phyloP scores from a whole-genome alignment of 1,139 yeast species.

The Yamadazyma mexicana region DNA sequence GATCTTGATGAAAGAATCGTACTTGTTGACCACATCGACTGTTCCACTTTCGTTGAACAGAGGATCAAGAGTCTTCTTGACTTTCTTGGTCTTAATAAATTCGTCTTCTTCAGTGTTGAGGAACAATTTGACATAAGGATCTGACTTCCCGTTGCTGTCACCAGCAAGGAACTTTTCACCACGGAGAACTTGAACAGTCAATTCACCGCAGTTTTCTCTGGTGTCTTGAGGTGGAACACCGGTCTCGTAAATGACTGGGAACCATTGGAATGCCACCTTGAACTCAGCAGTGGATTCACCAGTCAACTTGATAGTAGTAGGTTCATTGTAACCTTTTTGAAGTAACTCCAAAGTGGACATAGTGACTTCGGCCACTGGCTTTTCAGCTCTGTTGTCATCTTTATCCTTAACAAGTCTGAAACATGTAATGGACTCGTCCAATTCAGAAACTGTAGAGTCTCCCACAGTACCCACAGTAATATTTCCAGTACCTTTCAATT shows the following conservation, averaged over 20 bases:
- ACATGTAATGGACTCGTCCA: constrained; percentile 68
- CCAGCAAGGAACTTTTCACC: constrained; percentile 79
- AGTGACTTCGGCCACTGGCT: constrained; percentile 60
- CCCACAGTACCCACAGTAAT: constrained; percentile 59
- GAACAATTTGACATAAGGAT: constrained; percentile 76
- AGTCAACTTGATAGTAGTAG: constrained; percentile 49
- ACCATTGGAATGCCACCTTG: constrained; percentile 68
- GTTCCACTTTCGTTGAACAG: constrained; percentile 71
- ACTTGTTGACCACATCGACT: constrained; percentile 57
- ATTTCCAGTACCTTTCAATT: constrained; percentile 32
- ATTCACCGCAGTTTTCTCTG: constrained; percentile 71
- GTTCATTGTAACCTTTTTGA: constrained; percentile 61
- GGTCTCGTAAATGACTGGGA: constrained; percentile 62
- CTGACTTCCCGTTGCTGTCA: constrained; percentile 89
- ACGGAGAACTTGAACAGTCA: constrained; percentile 60
- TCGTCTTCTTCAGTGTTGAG: constrained; percentile 60
- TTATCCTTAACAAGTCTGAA: constrained; percentile 61
- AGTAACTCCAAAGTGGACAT: constrained; percentile 71
- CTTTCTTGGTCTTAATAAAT: constrained; percentile 70
- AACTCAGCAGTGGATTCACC: constrained; percentile 49
- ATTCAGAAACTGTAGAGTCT: constrained; percentile 72
- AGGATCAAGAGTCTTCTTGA: constrained; percentile 87
- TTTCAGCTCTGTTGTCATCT: constrained; percentile 55
- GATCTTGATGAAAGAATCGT: constrained; percentile 57
- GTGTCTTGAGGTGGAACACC: constrained; percentile 74